Percentiles rank a stretch among this genome's conserved stretches.
These are phyloP conservation scores for Stellera chamaejasme DNA, from an alignment of 345 rosid genomes.

Conservation along the genomic window DNA sequence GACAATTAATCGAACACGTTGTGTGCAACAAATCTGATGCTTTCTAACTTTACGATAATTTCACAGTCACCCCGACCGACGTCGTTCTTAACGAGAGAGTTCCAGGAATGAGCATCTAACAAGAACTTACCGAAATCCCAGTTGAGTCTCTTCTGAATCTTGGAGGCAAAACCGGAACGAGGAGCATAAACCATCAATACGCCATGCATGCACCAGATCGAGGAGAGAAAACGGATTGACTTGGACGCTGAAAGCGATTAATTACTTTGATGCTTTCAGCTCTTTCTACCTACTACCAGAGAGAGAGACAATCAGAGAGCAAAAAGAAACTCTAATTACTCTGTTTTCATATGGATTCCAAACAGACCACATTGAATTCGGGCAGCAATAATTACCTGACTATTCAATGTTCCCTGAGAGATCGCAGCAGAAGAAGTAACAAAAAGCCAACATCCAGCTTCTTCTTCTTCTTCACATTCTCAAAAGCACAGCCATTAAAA, in stretches of 20 bases:
- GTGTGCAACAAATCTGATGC: no score
- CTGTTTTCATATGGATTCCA: no score
- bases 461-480: conserved; percentile 15
- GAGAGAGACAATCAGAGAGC: neutral
- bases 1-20: no score
- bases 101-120: neutral
- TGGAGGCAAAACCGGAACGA: conserved; percentile 15
- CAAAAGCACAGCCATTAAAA: neutral
- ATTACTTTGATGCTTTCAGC: no score
- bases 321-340: neutral
- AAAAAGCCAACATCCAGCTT: neutral
- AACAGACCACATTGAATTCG: no score
- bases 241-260: conserved; percentile 1
- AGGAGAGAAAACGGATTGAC: neutral
- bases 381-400: conserved; percentile 1
- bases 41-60: no score
- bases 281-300: no score
- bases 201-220: conserved; percentile 1
- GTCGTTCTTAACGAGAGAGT: no score
- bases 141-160: neutral
- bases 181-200: neutral
- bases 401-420: neutral
- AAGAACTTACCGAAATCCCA: neutral
- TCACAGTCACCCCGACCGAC: no score
- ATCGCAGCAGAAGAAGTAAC: no score